phyloP scores from a whole-genome alignment of 2,329 filamentous ascomycete species.

The Fusarium nelsonii region DNA sequence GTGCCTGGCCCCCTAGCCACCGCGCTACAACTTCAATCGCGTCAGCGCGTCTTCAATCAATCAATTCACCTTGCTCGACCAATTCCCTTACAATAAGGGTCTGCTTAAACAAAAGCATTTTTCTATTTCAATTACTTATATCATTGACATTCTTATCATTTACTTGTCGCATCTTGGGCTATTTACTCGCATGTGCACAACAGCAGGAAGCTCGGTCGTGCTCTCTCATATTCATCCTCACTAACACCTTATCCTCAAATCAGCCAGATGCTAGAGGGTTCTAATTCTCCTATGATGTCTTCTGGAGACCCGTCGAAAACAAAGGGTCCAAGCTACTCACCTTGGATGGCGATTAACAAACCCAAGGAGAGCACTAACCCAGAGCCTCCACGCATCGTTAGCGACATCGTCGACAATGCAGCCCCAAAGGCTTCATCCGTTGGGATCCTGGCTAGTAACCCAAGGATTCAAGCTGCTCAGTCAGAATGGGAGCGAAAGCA shows the following conservation, averaged over 20 bases:
- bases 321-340: slow-evolving; percentile 33
- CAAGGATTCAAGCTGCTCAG: slow-evolving; percentile 49
- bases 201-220: neutral
- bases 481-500: slow-evolving; percentile 47
- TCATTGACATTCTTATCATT: neutral
- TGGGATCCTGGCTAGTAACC: slow-evolving; percentile 23
- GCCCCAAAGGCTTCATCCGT: slow-evolving; percentile 7
- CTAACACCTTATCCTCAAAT: neutral
- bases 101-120: neutral
- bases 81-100: neutral
- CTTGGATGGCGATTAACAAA: slow-evolving; percentile 34
- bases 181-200: neutral
- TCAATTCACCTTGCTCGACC: slow-evolving; percentile 1
- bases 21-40: slow-evolving; percentile 27
- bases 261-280: slow-evolving; percentile 16
- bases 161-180: neutral
- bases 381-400: slow-evolving; percentile 41
- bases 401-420: slow-evolving; percentile 35
- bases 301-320: slow-evolving; percentile 25
- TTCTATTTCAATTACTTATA: neutral
- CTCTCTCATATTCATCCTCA: neutral
- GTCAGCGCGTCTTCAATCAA: slow-evolving; percentile 37
- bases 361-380: slow-evolving; percentile 8
- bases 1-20: slow-evolving; percentile 17
- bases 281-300: slow-evolving; percentile 8